phyloP scores from a whole-genome alignment of 2,329 filamentous ascomycete genomes.

The Aspergillus sp. region DNA sequence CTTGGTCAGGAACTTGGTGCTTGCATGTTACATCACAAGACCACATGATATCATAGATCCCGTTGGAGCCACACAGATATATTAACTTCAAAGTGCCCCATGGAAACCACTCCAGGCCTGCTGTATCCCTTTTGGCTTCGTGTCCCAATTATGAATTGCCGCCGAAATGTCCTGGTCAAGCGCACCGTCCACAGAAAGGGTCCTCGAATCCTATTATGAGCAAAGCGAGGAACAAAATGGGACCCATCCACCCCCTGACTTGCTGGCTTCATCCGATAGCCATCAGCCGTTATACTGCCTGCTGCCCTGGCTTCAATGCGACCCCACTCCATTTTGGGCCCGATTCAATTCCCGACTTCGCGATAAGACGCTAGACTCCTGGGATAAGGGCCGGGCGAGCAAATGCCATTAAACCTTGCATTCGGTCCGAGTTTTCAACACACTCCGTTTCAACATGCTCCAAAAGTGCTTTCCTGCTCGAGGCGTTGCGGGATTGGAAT shows the following conservation, averaged over 20 bases:
- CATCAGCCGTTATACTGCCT: not conserved
- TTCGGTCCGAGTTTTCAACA: too few species aligned
- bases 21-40: not conserved
- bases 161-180: not conserved
- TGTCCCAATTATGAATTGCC: not conserved
- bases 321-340: not conserved
- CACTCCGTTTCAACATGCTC: too few species aligned
- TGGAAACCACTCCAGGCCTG: not conserved
- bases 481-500: too few species aligned
- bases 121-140: not conserved
- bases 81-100: not conserved
- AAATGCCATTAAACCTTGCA: not conserved
- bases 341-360: not conserved
- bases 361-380: not conserved
- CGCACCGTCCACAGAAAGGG: not conserved
- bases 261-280: not conserved
- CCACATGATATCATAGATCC: not conserved
- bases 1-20: not conserved
- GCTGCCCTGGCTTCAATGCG: not conserved
- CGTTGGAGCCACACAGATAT: not conserved
- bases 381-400: not conserved
- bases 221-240: not conserved
- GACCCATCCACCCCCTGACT: not conserved
- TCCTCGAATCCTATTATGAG: not conserved
- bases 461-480: too few species aligned